Percentiles rank a stretch among this genome's conserved stretches.
Conservation (phyloP, 1,139 yeast species). For the Candida sanyaensis region DNA sequence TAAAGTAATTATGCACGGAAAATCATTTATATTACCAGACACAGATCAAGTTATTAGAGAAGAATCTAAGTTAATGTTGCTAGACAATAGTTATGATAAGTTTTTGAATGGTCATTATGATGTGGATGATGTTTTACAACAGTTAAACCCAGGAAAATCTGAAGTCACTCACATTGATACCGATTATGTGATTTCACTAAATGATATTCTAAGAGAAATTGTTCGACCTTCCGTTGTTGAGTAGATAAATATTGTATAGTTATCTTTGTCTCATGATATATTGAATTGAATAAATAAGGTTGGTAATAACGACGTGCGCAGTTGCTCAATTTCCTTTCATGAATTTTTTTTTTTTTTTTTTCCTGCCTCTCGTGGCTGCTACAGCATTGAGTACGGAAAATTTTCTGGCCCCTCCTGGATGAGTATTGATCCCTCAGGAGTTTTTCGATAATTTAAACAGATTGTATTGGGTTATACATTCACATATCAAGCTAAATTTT, state of each 20-base stretch:
- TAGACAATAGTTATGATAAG: constrained; percentile 11
- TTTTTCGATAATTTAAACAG: no score
- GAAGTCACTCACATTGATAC: background rate
- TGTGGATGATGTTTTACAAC: background rate
- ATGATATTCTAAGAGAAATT: constrained; percentile 9
- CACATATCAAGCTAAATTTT: no score
- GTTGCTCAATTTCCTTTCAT: background rate
- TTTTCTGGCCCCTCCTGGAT: no score
- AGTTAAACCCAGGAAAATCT: background rate
- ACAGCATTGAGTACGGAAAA: no score
- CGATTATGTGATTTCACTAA: background rate
- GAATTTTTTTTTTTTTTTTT: no score
- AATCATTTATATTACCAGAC: constrained; percentile 21
- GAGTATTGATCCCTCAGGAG: no score
- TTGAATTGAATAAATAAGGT: no score
- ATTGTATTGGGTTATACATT: no score
- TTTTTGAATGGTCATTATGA: constrained; percentile 3
- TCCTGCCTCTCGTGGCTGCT: no score
- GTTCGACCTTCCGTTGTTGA: constrained; percentile 11
- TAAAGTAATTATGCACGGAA: constrained; percentile 48
- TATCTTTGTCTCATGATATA: no score
- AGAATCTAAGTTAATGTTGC: constrained; percentile 6
- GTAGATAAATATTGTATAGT: background rate
- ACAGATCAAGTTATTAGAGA: constrained; percentile 19
- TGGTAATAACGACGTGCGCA: background rate